phyloP scores from a whole-genome alignment of 495 filamentous ascomycete species.

The Neurospora africana region DNA sequence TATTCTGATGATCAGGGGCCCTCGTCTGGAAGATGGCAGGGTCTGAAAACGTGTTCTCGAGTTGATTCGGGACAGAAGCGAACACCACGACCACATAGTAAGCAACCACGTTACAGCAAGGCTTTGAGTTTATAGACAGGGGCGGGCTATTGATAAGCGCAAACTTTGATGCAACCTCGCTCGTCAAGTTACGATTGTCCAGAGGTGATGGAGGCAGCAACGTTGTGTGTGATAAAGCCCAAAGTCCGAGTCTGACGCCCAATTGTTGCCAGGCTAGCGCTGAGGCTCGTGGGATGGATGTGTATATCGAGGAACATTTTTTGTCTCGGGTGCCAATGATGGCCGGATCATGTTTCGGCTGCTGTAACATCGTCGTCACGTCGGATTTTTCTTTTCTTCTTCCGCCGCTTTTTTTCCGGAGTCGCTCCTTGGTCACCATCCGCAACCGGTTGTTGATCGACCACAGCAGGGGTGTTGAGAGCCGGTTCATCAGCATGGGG shows the following conservation, averaged over 20 bases:
- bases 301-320: background rate
- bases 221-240: background rate
- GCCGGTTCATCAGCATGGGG: background rate
- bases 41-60: background rate
- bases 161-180: background rate
- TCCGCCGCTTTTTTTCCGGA: background rate
- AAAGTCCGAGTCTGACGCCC: background rate
- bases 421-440: background rate
- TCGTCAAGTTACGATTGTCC: background rate
- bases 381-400: background rate
- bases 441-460: background rate
- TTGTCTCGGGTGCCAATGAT: background rate
- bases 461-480: background rate
- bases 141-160: background rate
- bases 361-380: background rate
- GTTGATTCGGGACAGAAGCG: background rate
- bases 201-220: background rate
- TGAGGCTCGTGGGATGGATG: background rate
- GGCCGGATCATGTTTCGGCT: background rate
- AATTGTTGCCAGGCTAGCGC: background rate
- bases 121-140: background rate
- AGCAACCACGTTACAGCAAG: background rate
- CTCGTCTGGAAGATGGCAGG: background rate
- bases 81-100: background rate
- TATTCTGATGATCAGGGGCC: background rate